A percentile compares a stretch with the other conserved stretches of the same genome.
phyloP scores from a whole-genome alignment of 2,329 filamentous ascomycete genomes.

The Ceratocystis alfenasii region DNA sequence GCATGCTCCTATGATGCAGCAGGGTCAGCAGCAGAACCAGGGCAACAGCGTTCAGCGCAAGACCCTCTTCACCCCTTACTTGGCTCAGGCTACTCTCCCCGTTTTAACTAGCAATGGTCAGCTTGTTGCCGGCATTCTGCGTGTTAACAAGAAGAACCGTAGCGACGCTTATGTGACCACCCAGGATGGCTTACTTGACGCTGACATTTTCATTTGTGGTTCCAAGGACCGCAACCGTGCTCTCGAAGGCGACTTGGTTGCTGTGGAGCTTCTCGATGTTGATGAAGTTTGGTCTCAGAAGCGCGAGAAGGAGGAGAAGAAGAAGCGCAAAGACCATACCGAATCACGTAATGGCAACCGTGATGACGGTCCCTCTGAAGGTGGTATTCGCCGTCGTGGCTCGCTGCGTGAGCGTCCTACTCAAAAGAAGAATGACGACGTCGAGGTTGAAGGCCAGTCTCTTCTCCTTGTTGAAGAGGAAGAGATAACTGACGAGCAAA shows the following conservation, averaged over 20 bases:
- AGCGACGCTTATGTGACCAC: constrained; percentile 97
- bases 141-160: constrained; percentile 99
- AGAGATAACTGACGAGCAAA: constrained; percentile 96
- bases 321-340: constrained; percentile 98
- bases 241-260: constrained; percentile 88
- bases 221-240: constrained; percentile 98
- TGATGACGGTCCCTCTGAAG: constrained; percentile 56
- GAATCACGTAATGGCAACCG: constrained; percentile 71
- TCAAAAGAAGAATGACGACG: constrained; percentile 99
- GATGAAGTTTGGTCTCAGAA: constrained; percentile 99
- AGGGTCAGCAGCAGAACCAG: constrained; percentile 49
- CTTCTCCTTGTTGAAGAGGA: constrained; percentile 94
- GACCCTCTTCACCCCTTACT: constrained; percentile 94
- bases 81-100: constrained; percentile 86
- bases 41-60: constrained; percentile 85
- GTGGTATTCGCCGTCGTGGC: constrained; percentile 80
- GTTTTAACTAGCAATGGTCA: constrained; percentile 84
- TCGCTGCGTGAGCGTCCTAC: constrained; percentile 93
- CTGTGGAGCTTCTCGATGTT: constrained; percentile 89
- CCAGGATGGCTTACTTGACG: constrained; percentile 73
- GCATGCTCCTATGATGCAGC: constrained; percentile 39
- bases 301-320: constrained; percentile 98
- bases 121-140: constrained; percentile 88
- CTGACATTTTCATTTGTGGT: constrained; percentile 98
- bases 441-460: constrained; percentile 96